Percentiles rank a stretch among this genome's conserved stretches.
Evolutionary conservation across 768 basidiomycete species (phyloP).

Genomic region (Mycena belliarum): DNA sequence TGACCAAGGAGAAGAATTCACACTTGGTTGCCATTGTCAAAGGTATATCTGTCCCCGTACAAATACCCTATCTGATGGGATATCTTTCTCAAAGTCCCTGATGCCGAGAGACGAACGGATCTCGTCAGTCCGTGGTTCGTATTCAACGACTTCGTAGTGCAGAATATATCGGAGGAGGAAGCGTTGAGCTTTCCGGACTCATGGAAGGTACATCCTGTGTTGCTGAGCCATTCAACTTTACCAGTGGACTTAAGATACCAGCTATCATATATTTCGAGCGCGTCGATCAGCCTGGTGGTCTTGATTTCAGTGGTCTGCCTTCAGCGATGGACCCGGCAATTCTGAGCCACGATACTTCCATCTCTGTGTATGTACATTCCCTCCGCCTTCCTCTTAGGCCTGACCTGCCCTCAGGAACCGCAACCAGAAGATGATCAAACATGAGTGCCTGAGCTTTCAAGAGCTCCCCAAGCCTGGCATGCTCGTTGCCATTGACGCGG

Average conservation of each 20-base stretch:
- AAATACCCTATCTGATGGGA: neutral
- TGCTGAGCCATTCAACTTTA: neutral
- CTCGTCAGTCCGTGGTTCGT: conserved; percentile 75
- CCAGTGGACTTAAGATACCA: conserved; percentile 58
- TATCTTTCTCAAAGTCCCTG: conserved; percentile 59
- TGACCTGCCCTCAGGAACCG: conserved; percentile 58
- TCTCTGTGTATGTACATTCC: conserved; percentile 65
- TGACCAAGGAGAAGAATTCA: conserved; percentile 65
- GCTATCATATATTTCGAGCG: conserved; percentile 91
- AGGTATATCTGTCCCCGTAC: conserved; percentile 43
- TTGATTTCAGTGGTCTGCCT: conserved; percentile 70
- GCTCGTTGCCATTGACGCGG: conserved; percentile 93
- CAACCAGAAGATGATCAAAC: conserved; percentile 71
- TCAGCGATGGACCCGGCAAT: conserved; percentile 71
- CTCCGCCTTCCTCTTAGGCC: neutral
- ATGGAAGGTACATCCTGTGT: conserved; percentile 78
- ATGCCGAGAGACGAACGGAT: conserved; percentile 49
- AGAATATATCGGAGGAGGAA: conserved; percentile 81
- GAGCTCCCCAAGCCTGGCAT: conserved; percentile 88
- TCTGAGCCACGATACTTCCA: conserved; percentile 83
- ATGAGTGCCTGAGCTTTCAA: conserved; percentile 65
- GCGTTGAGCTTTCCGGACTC: conserved; percentile 83
- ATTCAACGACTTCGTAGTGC: conserved; percentile 96
- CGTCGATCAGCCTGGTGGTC: conserved; percentile 50
- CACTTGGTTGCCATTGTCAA: conserved; percentile 90